These are phyloP conservation scores for Monosiga brevicollis DNA, from an alignment of 78 protist species.

Conservation along the genomic window DNA sequence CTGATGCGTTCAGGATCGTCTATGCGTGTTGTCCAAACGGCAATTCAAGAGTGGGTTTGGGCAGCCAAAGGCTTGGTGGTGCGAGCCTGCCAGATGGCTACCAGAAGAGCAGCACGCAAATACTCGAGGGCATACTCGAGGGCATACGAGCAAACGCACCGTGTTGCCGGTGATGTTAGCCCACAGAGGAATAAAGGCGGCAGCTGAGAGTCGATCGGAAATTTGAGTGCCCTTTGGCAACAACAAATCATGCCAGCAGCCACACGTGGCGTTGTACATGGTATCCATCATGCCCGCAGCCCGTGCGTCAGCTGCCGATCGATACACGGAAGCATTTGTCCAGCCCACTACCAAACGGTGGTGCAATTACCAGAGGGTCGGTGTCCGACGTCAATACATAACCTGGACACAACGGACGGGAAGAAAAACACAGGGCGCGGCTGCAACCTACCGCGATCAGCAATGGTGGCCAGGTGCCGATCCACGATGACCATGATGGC, in stretches of 20 bases:
- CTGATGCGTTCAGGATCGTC: too few species aligned
- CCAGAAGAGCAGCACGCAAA: background rate
- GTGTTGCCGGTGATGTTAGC: background rate
- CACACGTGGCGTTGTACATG: background rate
- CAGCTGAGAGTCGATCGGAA: background rate
- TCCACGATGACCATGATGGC: slow-evolving; percentile 8
- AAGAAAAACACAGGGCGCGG: background rate
- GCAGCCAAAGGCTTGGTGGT: background rate
- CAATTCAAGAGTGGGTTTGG: too few species aligned
- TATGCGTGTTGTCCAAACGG: too few species aligned
- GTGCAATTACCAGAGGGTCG: background rate
- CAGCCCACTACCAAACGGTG: background rate
- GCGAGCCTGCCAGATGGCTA: background rate
- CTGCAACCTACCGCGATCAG: background rate
- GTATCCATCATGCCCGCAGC: background rate
- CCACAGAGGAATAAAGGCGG: background rate
- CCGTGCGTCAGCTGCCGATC: background rate
- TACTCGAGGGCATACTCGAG: background rate
- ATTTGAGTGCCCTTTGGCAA: background rate
- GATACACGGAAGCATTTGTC: background rate
- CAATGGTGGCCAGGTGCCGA: slow-evolving; percentile 6
- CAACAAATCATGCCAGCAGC: background rate
- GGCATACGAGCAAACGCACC: background rate
- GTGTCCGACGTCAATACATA: background rate
- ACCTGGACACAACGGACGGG: background rate